Evolutionary conservation across 2,329 filamentous ascomycete genomes (phyloP).

Genomic region (Aspergillus udagawae): DNA sequence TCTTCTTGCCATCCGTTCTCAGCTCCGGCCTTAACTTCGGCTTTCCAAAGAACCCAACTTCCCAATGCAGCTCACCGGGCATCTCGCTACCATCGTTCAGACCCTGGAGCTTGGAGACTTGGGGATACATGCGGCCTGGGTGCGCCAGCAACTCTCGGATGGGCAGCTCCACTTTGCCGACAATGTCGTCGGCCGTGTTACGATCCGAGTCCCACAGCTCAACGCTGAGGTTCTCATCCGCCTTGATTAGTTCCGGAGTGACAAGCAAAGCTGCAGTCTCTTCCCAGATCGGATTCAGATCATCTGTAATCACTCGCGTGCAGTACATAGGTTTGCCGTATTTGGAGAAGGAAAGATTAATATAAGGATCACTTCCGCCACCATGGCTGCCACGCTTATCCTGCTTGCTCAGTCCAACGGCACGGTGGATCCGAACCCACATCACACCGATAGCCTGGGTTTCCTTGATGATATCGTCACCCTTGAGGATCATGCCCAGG

Average conservation of each 20-base stretch:
- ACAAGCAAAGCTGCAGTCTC: conserved; percentile 83
- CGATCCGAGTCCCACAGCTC: conserved; percentile 96
- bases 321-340: conserved; percentile 98
- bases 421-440: conserved; percentile 87
- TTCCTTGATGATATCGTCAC: conserved; percentile 85
- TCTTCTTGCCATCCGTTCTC: conserved; percentile 80
- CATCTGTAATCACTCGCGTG: conserved; percentile 90
- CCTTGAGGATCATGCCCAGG: conserved; percentile 82
- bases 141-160: conserved; percentile 95
- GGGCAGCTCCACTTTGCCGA: conserved; percentile 89
- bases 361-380: conserved; percentile 91
- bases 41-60: conserved; percentile 92
- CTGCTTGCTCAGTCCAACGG: conserved; percentile 83
- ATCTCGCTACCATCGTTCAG: conserved; percentile 80
- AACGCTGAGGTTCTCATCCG: conserved; percentile 85
- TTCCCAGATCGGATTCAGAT: conserved; percentile 88
- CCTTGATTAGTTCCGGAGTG: conserved; percentile 85
- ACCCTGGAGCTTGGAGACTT: conserved; percentile 76
- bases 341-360: conserved; percentile 91
- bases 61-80: conserved; percentile 93
- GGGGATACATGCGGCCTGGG: conserved; percentile 87
- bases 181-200: conserved; percentile 87
- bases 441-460: conserved; percentile 82
- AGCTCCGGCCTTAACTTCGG: conserved; percentile 80
- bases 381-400: conserved; percentile 76